Evolutionary conservation across 2,329 filamentous ascomycete species (phyloP), one percentile per base, ranked within the genome.

Genomic region (Elsinoe fawcettii): DNA sequence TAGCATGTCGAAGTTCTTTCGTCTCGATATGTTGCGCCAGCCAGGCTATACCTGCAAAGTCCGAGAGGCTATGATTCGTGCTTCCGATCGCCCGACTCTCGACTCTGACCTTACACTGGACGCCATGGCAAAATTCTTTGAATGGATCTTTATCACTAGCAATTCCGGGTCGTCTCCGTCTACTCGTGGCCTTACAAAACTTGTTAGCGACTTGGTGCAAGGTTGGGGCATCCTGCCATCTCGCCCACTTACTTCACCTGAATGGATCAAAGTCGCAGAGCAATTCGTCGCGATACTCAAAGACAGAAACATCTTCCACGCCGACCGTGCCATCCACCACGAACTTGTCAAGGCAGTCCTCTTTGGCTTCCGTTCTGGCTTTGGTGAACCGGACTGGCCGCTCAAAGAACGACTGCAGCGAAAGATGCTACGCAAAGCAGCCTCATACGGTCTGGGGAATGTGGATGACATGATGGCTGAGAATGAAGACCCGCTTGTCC

Each of bases 301-400:
- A n/a, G 16, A 16, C 6, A 44, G 27, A 32, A 9, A 34, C 39
- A 23, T 3, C 20, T n/a, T 32, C 37, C 30, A n/a, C 11, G 23
- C 54, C 7, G 5, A 20, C 2, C 7, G 20, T 14, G n/a, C 12
- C 22, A 6, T 37, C 3, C 5, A 44, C 2, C 54, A 25, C 2
- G 9, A 44, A 16, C 12, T 56, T n/a, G 39, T 41, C 11, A 56
- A 49, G 18, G 39, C 41, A 8, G 47, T 56, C 30, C 30, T 56
- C 11, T 56, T 39, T 14, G 54, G 54, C 3, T 12, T 56, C 12
- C 8, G 47, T 3, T 56, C 54, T 3, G 54, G 54, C 18, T 49
- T 56, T 4, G 54, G 39, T 1, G 54, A 56, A 5, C 39, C 43
- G 2, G 20, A 37, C 14, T 56, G 54, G 54, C 27, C 34, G 9